Percentiles rank a stretch among this genome's conserved stretches.
Conservation (phyloP, 176 grass and related monocot species). For the Oryza glumipatula region DNA sequence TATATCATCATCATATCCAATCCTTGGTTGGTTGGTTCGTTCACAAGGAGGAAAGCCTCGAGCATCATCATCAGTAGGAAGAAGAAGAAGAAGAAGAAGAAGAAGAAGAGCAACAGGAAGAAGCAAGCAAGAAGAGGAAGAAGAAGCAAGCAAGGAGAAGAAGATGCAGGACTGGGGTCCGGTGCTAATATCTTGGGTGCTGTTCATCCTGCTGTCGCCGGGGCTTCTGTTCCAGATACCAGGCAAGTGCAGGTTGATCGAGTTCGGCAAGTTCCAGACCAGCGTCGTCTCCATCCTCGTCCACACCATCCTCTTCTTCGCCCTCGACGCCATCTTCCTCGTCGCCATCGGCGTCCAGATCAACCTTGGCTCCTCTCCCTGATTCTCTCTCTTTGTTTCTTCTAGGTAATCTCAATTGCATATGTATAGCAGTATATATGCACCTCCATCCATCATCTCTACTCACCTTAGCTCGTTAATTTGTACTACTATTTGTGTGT, state of each 20-base stretch:
- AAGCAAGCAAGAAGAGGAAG: not conserved
- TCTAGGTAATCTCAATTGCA: not conserved
- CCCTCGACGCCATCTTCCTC: constrained; percentile 54
- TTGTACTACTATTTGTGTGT: not conserved
- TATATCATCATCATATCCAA: not conserved
- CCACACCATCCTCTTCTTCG: constrained; percentile 62
- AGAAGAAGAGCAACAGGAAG: not conserved
- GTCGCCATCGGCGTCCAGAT: constrained; percentile 55
- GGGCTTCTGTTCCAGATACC: constrained; percentile 67
- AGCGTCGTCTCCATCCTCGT: constrained; percentile 56
- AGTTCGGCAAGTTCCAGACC: constrained; percentile 62
- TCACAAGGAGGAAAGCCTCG: too few relatives aligned
- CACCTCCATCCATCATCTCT: too few relatives aligned
- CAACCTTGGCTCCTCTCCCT: constrained; percentile 34
- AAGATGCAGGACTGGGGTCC: constrained; percentile 70
- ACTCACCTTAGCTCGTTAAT: too few relatives aligned
- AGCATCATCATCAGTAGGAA: too few relatives aligned
- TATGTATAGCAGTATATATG: not conserved
- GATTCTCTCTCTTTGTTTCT: too few relatives aligned
- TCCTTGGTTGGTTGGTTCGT: not conserved
- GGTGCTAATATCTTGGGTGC: constrained; percentile 55
- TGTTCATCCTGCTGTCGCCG: constrained; percentile 62
- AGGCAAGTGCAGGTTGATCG: constrained; percentile 39
- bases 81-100: not conserved
- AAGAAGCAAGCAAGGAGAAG: not conserved